Conservation (phyloP, 2,329 filamentous ascomycete species). For the Neurospora sp. region DNA sequence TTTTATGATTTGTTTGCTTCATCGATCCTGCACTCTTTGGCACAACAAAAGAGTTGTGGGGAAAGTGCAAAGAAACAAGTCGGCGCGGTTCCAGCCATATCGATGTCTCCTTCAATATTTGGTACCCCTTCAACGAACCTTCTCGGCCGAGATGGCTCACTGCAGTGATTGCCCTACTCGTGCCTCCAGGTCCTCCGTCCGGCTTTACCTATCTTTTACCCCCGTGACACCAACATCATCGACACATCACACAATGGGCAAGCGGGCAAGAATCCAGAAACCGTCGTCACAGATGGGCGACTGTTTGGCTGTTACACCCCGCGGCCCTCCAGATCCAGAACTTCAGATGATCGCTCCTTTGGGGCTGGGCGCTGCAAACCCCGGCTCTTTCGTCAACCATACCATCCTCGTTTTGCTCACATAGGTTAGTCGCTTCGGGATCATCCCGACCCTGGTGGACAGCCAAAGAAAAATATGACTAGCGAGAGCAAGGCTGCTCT, state of each 20-base stretch:
- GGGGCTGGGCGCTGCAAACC: background rate
- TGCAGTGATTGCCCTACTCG: background rate
- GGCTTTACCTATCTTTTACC: background rate
- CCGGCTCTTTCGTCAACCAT: background rate
- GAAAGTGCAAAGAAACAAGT: background rate
- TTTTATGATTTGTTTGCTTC: background rate
- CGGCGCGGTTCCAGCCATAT: background rate
- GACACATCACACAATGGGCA: background rate
- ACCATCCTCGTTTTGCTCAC: background rate
- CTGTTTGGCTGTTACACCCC: background rate
- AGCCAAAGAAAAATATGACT: too few species aligned
- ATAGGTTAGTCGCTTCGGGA: background rate
- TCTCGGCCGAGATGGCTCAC: background rate
- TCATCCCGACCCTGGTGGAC: background rate
- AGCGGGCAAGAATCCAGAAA: background rate
- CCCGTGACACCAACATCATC: background rate
- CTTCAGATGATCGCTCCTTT: background rate
- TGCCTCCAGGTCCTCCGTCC: background rate
- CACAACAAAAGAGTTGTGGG: background rate
- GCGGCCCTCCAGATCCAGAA: background rate
- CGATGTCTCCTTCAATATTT: background rate
- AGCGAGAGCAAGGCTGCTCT: too few species aligned
- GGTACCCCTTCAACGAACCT: background rate
- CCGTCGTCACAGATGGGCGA: background rate
- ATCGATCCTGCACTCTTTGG: background rate